Evolutionary conservation across 2,329 filamentous ascomycete genomes (phyloP), one percentile per base, ranked within the genome.

Genomic region (Curvularia hawaiiensis): DNA sequence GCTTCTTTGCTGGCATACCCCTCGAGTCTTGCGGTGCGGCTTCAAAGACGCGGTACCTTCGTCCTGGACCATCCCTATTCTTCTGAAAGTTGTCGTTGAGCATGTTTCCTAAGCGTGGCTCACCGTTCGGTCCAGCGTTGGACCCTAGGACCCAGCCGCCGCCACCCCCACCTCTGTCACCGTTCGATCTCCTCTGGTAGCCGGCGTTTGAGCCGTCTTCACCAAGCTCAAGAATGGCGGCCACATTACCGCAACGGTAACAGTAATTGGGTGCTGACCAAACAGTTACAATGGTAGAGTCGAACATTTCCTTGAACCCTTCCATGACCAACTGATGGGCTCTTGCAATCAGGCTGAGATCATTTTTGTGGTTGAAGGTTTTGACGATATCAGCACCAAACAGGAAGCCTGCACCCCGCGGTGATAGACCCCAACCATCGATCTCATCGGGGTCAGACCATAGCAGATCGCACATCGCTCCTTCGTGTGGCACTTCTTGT

Each of bases 361-460:
- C 91, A 75, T 99, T 99, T 56, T 88, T 86, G 77, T 97, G 89
- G 78, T 98, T 99, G 81, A 99, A 99, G 26, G 65, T 88, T 70
- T 95, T 96, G 70, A 98, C 94, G 56, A 98, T 98, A 73, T 97
- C 93, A 3, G 91, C 89, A 50, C 95, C 95, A 66, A 99, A 99
- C 12, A 98, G 83, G 80, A 97, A 99, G 0, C 95, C 95, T 0
- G 95, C 95, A 10, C 95, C 95, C 38, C 94, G 91, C 0, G 95
- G 95, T 1, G 91, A 96, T 6, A 98, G 81, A 11, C 93, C 94
- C 95, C 95, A 99, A 58, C 93, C 94, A 73, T 97, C 93, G 62
- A 97, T 97, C 69, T 99, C 95, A 76, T 99, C 95, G 0, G 95
- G 95, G 72, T 99, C 95, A 0, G 92, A 97, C 95, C 95, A 99